Conservation (phyloP, 371 early-diverging fungal genomes). For the Actinomucor elegans region DNA sequence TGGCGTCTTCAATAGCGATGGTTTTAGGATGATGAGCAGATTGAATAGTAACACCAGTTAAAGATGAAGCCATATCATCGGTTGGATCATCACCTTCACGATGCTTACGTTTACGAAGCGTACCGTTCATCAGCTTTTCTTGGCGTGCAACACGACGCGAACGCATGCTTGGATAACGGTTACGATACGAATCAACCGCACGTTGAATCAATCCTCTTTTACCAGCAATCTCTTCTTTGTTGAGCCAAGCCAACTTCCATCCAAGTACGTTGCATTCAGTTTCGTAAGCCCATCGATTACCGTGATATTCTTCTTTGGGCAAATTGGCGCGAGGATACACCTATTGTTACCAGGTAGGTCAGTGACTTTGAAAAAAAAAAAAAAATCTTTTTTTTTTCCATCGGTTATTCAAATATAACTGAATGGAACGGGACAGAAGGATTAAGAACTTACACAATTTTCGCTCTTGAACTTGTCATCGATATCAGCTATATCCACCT, state of each 20-base stretch:
- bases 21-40: conserved; percentile 34
- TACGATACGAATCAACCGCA: conserved; percentile 93
- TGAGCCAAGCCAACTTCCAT: conserved; percentile 88
- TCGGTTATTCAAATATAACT: not conserved
- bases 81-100: conserved; percentile 29
- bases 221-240: conserved; percentile 78
- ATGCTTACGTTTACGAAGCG: conserved; percentile 48
- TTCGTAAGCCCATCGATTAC: conserved; percentile 94
- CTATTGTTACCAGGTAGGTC: too few species aligned
- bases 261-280: conserved; percentile 87
- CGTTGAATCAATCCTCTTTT: conserved; percentile 93
- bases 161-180: conserved; percentile 80
- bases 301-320: conserved; percentile 67
- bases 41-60: conserved; percentile 8
- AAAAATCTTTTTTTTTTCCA: not conserved
- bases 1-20: conserved; percentile 29
- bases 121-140: conserved; percentile 68
- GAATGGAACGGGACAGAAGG: too few species aligned
- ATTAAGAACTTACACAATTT: conserved; percentile 79
- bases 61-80: not conserved
- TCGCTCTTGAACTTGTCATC: conserved; percentile 73
- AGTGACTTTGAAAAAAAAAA: too few species aligned
- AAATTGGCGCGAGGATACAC: conserved; percentile 72
- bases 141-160: conserved; percentile 81
- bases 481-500: conserved; percentile 56